These are phyloP conservation scores for Moesziomyces globuligerus DNA, from an alignment of 1,284 basidiomycete genomes.

Conservation along the genomic window DNA sequence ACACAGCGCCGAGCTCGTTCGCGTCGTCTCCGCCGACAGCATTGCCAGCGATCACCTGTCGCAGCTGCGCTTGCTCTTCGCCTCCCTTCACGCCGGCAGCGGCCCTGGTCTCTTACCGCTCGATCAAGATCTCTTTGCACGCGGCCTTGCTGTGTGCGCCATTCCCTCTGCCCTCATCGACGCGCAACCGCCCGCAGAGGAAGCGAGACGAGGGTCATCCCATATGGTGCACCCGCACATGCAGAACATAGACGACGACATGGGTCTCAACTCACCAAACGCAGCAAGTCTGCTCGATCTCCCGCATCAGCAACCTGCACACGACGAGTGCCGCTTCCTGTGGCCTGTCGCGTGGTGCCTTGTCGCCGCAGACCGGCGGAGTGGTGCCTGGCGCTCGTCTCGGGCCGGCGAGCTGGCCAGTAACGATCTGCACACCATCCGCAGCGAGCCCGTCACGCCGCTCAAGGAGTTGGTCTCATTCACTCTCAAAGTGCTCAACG, in stretches of 20 bases:
- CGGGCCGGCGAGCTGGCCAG: neutral
- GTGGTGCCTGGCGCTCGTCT: neutral
- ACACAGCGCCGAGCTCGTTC: constrained; percentile 7
- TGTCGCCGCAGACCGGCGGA: constrained; percentile 2
- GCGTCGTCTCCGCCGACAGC: constrained; percentile 1
- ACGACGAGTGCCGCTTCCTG: constrained; percentile 7
- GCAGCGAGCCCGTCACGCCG: constrained; percentile 29
- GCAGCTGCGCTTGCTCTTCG: constrained; percentile 13
- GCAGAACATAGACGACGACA: neutral
- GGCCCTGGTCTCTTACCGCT: neutral
- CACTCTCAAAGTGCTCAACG: constrained; percentile 39
- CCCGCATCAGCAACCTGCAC: neutral
- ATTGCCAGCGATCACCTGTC: constrained; percentile 15
- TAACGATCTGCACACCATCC: constrained; percentile 17
- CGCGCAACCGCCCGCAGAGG: neutral
- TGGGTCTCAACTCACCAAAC: neutral
- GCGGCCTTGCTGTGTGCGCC: constrained; percentile 25
- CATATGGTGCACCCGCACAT: neutral
- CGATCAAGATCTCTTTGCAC: constrained; percentile 6
- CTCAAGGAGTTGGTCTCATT: constrained; percentile 46
- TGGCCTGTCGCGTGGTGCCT: constrained; percentile 37
- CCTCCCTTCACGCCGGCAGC: neutral
- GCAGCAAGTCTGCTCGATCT: neutral
- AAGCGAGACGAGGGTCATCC: neutral
- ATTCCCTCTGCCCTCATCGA: neutral